Base-by-base conservation (phyloP, 1,284 basidiomycete species). In the Sparassis latifolia region DNA sequence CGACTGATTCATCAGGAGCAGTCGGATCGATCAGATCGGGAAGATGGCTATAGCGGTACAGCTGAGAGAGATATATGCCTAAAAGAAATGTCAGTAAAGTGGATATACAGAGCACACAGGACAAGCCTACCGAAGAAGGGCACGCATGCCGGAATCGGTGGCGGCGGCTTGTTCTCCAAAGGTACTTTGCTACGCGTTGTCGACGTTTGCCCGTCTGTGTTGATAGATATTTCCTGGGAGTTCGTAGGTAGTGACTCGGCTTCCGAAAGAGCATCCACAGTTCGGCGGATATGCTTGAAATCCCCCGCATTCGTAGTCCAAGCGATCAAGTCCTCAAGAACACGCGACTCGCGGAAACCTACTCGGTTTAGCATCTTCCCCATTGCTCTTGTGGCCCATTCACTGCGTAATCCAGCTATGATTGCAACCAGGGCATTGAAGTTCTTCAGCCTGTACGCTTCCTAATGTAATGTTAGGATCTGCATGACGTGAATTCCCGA, bases 1-100 rank as follows among this genome's bases (percentile, higher is more conserved):
- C 73, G 5, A 91, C 84, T 0, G 77, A 70, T 51, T 82, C 77
- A 55, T 82, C 75, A 2, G 90, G 89, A 0, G 84, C 78, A 5
- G 87, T 89, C 0, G 91, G 90, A 61, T 93, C 90, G 56, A 93
- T 83, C 48, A 90, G 72, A 52, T 91, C 87, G 2, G 90, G 89
- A 0, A 93, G 75, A 53, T 77, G 78, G 66, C 76, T 79, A 59
- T 82, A 77, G 4, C 78, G 75, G 52, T 79, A 72, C 4, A 93
- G 71, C 58, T 87, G 87, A 12, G 87, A 81, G 1, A 93, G 73
- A 62, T 92, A 92, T 30, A 90, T 74, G 44, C 89, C 89, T 89
- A 57, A 20, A 20, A 20, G 20, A 20, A 20, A 20, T 20, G 20
- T 20, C 20, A 20, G 20, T 5, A 38, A 20, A 51, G 41, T 20